These are phyloP conservation scores for Sclerotinia minor DNA, from an alignment of 2,329 filamentous ascomycete genomes.

Conservation along the genomic window DNA sequence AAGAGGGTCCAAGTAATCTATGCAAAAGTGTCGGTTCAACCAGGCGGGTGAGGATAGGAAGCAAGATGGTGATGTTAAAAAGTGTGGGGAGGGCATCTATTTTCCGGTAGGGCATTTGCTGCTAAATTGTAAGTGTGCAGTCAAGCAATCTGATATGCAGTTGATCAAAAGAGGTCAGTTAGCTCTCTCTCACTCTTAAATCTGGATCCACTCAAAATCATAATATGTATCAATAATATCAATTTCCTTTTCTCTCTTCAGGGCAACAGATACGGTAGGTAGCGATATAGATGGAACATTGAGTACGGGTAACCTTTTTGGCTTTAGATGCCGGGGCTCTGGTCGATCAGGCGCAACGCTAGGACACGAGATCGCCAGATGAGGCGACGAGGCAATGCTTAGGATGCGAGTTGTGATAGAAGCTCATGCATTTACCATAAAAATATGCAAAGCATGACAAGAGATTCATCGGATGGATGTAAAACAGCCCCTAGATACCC, in stretches of 20 bases:
- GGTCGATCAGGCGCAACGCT: constrained; percentile 34
- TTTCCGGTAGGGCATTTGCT: constrained; percentile 21
- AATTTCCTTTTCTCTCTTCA: constrained; percentile 19
- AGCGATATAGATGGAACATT: not conserved
- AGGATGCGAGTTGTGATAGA: constrained; percentile 25
- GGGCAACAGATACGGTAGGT: constrained; percentile 12
- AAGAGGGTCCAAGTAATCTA: constrained; percentile 20
- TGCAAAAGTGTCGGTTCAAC: constrained; percentile 2
- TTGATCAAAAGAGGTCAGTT: not conserved
- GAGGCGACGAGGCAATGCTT: constrained; percentile 35
- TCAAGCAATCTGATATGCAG: constrained; percentile 15
- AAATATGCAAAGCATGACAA: constrained; percentile 13
- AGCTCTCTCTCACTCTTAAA: not conserved
- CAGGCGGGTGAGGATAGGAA: constrained; percentile 4
- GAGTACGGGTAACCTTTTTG: constrained; percentile 21
- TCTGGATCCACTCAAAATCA: constrained; percentile 17
- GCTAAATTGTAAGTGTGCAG: constrained; percentile 20
- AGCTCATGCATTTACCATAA: constrained; percentile 6
- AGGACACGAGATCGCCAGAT: constrained; percentile 34
- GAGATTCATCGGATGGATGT: not conserved
- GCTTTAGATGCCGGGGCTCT: constrained; percentile 21
- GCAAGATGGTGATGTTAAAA: constrained; percentile 13
- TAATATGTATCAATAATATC: constrained; percentile 19
- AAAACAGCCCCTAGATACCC: constrained; percentile 1
- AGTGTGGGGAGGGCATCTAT: constrained; percentile 23